Evolutionary conservation across 2,329 filamentous ascomycete genomes (phyloP).

Genomic region (Simplicillium sp.): DNA sequence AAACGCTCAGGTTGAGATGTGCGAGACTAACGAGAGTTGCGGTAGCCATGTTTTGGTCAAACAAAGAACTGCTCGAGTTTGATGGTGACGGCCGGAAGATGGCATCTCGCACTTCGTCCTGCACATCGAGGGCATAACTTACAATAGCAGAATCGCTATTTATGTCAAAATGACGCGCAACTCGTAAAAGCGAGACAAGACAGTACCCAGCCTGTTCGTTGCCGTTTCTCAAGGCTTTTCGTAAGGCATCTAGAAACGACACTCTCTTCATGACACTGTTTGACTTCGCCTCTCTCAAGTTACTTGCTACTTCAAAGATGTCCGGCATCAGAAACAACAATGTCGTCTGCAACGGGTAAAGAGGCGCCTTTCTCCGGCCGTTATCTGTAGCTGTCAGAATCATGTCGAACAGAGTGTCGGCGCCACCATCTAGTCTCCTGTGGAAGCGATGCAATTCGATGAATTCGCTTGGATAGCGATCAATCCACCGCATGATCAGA

Average conservation of each 20-base stretch:
- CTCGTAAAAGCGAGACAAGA: constrained; percentile 51
- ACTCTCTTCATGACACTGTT: constrained; percentile 56
- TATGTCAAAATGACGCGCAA: constrained; percentile 52
- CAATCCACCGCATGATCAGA: constrained; percentile 56
- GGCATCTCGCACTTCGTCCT: constrained; percentile 58
- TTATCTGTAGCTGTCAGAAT: constrained; percentile 51
- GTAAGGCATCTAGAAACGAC: constrained; percentile 51
- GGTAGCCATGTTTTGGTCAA: constrained; percentile 57
- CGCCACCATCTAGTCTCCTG: constrained; percentile 53
- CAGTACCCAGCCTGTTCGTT: constrained; percentile 61
- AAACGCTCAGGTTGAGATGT: constrained; percentile 50
- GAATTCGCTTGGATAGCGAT: constrained; percentile 56
- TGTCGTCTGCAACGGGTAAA: constrained; percentile 54
- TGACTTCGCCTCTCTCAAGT: constrained; percentile 54
- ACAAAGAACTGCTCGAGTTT: constrained; percentile 35
- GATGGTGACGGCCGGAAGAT: constrained; percentile 47
- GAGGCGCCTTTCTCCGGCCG: constrained; percentile 40
- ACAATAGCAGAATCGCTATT: constrained; percentile 55
- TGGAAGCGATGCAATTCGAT: constrained; percentile 51
- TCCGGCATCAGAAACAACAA: constrained; percentile 57
- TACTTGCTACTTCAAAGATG: constrained; percentile 61
- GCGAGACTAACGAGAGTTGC: constrained; percentile 56
- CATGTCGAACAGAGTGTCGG: constrained; percentile 63
- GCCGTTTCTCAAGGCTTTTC: constrained; percentile 53
- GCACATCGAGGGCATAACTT: constrained; percentile 60